phyloP scores from a whole-genome alignment of 2,329 filamentous ascomycete species.

The Exophiala sp. region DNA sequence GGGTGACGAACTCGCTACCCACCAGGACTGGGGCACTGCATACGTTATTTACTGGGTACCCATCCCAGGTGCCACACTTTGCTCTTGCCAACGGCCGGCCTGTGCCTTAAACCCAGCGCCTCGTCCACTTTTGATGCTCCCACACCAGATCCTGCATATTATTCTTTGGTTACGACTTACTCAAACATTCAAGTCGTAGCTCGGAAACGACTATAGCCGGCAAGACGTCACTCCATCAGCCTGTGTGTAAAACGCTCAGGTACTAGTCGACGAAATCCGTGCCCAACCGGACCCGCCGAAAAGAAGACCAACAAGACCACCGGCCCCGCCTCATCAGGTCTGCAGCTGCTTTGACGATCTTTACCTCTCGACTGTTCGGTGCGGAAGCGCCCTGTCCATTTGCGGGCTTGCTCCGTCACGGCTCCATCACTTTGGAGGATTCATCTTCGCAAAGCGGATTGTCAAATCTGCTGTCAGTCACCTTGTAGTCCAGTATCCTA shows the following conservation, averaged over 20 bases:
- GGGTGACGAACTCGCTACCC: not conserved
- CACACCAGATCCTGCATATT: constrained; percentile 21
- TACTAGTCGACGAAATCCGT: not conserved
- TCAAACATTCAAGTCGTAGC: constrained; percentile 1
- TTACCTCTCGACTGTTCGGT: constrained; percentile 13
- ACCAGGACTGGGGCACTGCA: not conserved
- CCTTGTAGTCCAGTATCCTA: constrained; percentile 1
- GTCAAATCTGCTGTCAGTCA: constrained; percentile 15
- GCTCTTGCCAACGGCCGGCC: constrained; percentile 12
- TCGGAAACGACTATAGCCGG: constrained; percentile 6
- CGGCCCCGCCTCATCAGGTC: not conserved
- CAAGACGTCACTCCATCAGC: not conserved
- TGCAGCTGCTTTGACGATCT: constrained; percentile 12
- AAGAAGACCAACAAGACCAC: not conserved
- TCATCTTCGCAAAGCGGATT: constrained; percentile 10
- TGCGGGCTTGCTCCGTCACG: constrained; percentile 10
- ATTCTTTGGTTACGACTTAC: constrained; percentile 13
- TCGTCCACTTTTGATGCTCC: constrained; percentile 27
- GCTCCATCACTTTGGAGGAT: constrained; percentile 7
- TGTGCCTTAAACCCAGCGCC: constrained; percentile 22
- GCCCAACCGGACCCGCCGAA: constrained; percentile 4
- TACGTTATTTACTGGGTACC: constrained; percentile 3
- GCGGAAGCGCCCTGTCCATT: constrained; percentile 17
- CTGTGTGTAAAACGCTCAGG: not conserved
- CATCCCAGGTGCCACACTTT: not conserved